phyloP scores from a whole-genome alignment of 768 basidiomycete genomes.

The Peribolospora baueri region DNA sequence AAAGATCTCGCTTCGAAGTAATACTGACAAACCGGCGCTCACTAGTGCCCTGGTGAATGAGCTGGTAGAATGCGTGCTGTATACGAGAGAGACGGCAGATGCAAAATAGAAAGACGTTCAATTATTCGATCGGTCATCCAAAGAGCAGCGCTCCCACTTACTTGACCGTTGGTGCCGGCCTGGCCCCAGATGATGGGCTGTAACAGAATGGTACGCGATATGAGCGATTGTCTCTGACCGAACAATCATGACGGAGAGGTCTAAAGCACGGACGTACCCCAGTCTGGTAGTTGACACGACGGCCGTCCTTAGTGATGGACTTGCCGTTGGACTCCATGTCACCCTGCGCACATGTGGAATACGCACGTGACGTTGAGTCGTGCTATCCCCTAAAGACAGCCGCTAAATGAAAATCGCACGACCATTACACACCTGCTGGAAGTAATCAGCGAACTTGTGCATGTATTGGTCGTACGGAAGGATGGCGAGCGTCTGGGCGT shows the following conservation, averaged over 20 bases:
- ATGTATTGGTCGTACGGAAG: conserved; percentile 97
- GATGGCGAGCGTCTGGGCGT: conserved; percentile 79
- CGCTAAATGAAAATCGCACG: too few species aligned
- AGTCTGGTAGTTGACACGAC: conserved; percentile 84
- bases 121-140: too few species aligned
- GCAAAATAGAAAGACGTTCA: not conserved
- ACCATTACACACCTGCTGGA: conserved; percentile 47
- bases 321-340: conserved; percentile 99
- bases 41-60: conserved; percentile 65
- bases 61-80: conserved; percentile 97
- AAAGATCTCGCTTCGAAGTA: not conserved
- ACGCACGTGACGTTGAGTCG: not conserved
- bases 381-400: too few species aligned
- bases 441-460: conserved; percentile 98
- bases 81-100: not conserved
- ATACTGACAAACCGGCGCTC: too few species aligned
- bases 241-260: not conserved
- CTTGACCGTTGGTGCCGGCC: conserved; percentile 67
- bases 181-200: conserved; percentile 99
- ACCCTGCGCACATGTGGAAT: conserved; percentile 25
- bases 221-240: conserved; percentile 49
- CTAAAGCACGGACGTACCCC: conserved; percentile 34
- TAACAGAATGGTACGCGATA: conserved; percentile 46
- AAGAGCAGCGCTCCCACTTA: too few species aligned
- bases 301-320: conserved; percentile 75